phyloP scores from a whole-genome alignment of 2,329 filamentous ascomycete genomes.

The Colletotrichum gigasporum region DNA sequence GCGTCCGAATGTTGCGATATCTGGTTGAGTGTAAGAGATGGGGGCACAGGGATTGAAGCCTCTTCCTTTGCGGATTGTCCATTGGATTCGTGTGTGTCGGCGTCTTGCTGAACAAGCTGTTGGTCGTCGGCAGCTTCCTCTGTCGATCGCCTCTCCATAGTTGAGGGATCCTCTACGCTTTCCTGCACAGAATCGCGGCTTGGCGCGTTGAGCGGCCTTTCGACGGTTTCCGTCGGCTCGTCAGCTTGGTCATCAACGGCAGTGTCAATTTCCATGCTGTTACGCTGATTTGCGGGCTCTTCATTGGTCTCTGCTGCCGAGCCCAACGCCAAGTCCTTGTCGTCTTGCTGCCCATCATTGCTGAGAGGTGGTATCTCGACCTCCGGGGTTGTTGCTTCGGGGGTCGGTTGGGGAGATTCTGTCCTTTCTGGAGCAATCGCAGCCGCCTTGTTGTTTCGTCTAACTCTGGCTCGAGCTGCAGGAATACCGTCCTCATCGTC shows the following conservation, averaged over 20 bases:
- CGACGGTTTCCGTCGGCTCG: background rate
- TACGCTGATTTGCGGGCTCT: background rate
- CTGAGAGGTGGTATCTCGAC: too few species aligned
- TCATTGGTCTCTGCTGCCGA: background rate
- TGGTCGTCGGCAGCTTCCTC: background rate
- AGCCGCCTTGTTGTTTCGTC: background rate
- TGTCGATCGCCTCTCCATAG: background rate
- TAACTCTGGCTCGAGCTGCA: background rate
- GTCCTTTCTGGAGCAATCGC: background rate
- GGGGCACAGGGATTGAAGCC: background rate
- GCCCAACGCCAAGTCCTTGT: too few species aligned
- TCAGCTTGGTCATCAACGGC: background rate
- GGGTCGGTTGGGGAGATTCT: too few species aligned
- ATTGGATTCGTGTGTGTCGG: background rate
- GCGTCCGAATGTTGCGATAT: background rate
- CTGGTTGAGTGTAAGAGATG: background rate
- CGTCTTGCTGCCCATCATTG: too few species aligned
- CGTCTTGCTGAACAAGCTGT: background rate
- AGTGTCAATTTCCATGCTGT: background rate
- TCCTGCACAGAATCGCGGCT: background rate
- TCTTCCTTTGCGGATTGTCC: background rate
- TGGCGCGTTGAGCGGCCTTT: background rate
- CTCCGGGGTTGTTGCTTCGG: too few species aligned
- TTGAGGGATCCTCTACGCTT: background rate
- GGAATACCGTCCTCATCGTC: slow-evolving; percentile 35